These are phyloP conservation scores for Ustilago trichophora DNA, from an alignment of 1,284 basidiomycete species.

Conservation along the genomic window DNA sequence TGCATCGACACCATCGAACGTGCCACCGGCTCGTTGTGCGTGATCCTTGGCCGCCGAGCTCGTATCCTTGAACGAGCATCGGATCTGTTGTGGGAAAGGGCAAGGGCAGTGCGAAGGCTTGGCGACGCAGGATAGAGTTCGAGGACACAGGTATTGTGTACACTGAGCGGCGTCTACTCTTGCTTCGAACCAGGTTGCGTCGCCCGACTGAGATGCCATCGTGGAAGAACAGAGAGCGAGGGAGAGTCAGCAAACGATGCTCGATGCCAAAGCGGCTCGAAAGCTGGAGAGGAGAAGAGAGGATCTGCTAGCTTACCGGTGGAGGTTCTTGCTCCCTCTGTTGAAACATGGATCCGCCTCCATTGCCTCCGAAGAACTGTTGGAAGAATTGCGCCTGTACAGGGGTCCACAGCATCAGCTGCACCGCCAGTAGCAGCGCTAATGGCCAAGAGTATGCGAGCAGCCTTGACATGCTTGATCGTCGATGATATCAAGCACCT, in stretches of 20 bases:
- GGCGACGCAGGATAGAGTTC: slow-evolving; percentile 59
- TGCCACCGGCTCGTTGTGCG: slow-evolving; percentile 22
- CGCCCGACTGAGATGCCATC: slow-evolving; percentile 32
- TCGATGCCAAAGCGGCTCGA: too few relatives aligned
- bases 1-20: slow-evolving; percentile 41
- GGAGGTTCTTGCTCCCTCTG: slow-evolving; percentile 52
- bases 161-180: slow-evolving; percentile 56
- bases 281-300: neutral
- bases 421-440: slow-evolving; percentile 10
- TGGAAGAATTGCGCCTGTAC: slow-evolving; percentile 54
- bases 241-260: too few relatives aligned
- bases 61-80: slow-evolving; percentile 51
- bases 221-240: too few relatives aligned
- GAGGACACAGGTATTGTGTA: slow-evolving; percentile 55
- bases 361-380: slow-evolving; percentile 52
- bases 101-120: slow-evolving; percentile 60
- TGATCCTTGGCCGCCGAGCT: slow-evolving; percentile 16
- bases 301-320: slow-evolving; percentile 36
- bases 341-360: slow-evolving; percentile 27
- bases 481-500: neutral
- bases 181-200: slow-evolving; percentile 57
- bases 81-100: slow-evolving; percentile 56
- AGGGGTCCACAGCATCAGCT: slow-evolving; percentile 11
- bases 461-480: slow-evolving; percentile 2
- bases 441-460: neutral